A percentile compares a stretch with the other conserved stretches of the same genome.
These are phyloP conservation scores for Penicillium chermesinum DNA, from an alignment of 495 filamentous ascomycete species.

Conservation along the genomic window DNA sequence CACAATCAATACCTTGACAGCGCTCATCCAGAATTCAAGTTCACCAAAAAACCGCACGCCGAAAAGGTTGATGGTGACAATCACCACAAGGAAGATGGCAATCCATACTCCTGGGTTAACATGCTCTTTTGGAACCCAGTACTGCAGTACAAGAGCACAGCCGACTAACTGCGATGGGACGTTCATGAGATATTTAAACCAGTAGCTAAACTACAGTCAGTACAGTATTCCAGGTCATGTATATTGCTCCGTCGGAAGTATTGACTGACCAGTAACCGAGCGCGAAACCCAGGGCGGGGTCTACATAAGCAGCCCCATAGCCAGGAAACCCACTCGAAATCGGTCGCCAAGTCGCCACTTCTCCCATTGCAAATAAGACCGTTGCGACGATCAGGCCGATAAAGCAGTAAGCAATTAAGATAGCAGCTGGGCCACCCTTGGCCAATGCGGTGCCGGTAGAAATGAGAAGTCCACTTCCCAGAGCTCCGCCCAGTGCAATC, in stretches of 20 bases:
- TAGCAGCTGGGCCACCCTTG: conserved; percentile 54
- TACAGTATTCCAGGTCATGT: too few species aligned
- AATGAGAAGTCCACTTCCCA: conserved; percentile 68
- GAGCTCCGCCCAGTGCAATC: conserved; percentile 51
- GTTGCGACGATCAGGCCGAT: conserved; percentile 52
- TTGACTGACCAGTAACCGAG: conserved; percentile 52
- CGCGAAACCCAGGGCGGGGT: conserved; percentile 64
- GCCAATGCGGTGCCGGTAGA: conserved; percentile 59
- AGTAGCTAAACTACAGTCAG: background rate
- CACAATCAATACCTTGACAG: background rate
- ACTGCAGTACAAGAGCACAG: conserved; percentile 62
- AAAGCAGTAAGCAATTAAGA: conserved; percentile 56
- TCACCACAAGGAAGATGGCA: conserved; percentile 58
- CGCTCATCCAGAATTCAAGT: conserved; percentile 1
- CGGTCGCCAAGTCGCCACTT: conserved; percentile 67
- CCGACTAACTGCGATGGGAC: conserved; percentile 60
- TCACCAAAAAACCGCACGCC: conserved; percentile 31
- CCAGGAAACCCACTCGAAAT: conserved; percentile 65
- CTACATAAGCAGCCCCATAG: conserved; percentile 61
- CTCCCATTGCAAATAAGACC: conserved; percentile 46
- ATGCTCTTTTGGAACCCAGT: conserved; percentile 53
- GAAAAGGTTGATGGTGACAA: conserved; percentile 56
- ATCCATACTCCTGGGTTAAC: conserved; percentile 53
- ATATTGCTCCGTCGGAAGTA: too few species aligned
- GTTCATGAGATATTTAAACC: conserved; percentile 24